These are phyloP conservation scores for Metschnikowia proteae DNA, from an alignment of 805 yeast genomes.

Conservation along the genomic window DNA sequence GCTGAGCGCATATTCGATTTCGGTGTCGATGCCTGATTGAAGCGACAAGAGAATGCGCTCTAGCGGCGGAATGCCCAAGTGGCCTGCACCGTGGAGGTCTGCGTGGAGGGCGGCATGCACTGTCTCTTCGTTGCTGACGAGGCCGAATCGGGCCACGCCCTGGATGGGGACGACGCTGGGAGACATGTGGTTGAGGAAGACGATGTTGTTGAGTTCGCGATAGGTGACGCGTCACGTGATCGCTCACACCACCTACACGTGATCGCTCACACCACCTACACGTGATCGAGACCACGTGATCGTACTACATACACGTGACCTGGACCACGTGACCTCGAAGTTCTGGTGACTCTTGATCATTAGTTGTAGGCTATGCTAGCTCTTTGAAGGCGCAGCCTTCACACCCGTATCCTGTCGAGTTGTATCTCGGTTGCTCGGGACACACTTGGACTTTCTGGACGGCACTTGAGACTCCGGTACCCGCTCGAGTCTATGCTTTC, in stretches of 20 bases:
- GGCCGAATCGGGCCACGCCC: conserved; percentile 15
- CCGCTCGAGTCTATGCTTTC: too few species aligned
- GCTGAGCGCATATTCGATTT: conserved; percentile 67
- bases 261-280: too few species aligned
- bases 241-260: too few species aligned
- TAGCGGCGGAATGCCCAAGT: conserved; percentile 59
- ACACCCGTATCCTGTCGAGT: too few species aligned
- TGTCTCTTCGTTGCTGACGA: conserved; percentile 11
- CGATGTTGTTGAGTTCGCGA: conserved; percentile 1
- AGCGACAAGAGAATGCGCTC: conserved; percentile 70
- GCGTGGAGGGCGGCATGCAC: conserved; percentile 9
- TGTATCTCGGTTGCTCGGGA: too few species aligned
- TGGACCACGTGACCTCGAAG: too few species aligned
- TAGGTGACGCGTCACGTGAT: background rate
- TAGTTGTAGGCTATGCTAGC: too few species aligned
- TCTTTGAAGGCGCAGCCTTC: too few species aligned
- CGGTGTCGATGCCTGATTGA: conserved; percentile 58
- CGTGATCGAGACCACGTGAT: too few species aligned
- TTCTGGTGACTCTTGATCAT: too few species aligned
- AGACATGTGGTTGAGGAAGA: conserved; percentile 7
- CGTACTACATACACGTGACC: background rate
- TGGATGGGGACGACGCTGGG: conserved; percentile 16
- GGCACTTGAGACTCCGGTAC: too few species aligned
- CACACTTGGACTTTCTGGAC: too few species aligned
- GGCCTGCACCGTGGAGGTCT: conserved; percentile 23